Percentiles rank a stretch among this genome's conserved stretches.
phyloP scores from a whole-genome alignment of 2,329 filamentous ascomycete genomes.

The Cladophialophora immunda region DNA sequence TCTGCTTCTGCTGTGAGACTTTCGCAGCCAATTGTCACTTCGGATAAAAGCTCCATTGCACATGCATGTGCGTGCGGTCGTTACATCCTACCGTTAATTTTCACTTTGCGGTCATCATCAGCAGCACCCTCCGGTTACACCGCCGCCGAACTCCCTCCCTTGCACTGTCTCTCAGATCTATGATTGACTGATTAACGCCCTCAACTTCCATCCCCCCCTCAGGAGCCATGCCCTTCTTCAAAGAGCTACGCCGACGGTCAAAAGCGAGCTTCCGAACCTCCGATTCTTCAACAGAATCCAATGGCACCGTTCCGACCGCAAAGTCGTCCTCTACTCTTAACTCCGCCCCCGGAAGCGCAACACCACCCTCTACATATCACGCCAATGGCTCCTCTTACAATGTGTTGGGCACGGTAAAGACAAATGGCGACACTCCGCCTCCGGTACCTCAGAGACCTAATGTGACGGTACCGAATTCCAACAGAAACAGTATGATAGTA shows the following conservation, averaged over 20 bases:
- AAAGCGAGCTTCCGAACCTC: constrained; percentile 75
- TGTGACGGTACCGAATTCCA: constrained; percentile 49
- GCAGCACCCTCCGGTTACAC: neutral
- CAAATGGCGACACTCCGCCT: constrained; percentile 59
- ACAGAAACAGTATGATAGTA: constrained; percentile 55
- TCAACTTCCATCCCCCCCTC: neutral
- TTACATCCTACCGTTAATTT: constrained; percentile 26
- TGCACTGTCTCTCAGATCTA: constrained; percentile 21
- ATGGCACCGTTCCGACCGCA: constrained; percentile 69
- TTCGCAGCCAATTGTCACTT: constrained; percentile 16
- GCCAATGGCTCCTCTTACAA: constrained; percentile 73
- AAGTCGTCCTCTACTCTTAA: constrained; percentile 69
- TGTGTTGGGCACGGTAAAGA: constrained; percentile 59
- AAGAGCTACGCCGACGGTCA: constrained; percentile 78
- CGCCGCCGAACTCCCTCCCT: constrained; percentile 8
- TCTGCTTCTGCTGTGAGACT: constrained; percentile 16
- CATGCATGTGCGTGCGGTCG: constrained; percentile 33
- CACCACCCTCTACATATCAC: constrained; percentile 76
- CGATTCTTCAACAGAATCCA: constrained; percentile 69
- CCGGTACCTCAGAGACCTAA: constrained; percentile 58
- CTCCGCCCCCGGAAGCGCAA: constrained; percentile 71
- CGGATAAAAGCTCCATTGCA: constrained; percentile 32
- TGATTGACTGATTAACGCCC: constrained; percentile 21
- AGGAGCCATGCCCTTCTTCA: constrained; percentile 69
- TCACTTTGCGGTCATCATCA: constrained; percentile 20